These are phyloP conservation scores for Boletus rufocinnamomeus DNA, from an alignment of 768 basidiomycete genomes.

Conservation along the genomic window DNA sequence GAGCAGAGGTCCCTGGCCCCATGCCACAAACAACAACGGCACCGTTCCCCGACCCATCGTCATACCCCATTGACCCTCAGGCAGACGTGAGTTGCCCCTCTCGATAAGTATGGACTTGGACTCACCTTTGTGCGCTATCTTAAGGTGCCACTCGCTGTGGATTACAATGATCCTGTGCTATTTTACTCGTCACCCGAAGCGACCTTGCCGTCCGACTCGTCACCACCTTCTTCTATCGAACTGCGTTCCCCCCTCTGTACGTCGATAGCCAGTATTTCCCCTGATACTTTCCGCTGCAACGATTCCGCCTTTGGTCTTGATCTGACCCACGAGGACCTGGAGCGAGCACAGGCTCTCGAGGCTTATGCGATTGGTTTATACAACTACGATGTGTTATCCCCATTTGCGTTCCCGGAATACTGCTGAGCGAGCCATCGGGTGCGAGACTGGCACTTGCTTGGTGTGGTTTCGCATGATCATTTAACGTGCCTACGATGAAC, in stretches of 20 bases:
- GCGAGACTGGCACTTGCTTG: not conserved
- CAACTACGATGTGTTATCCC: slow-evolving; percentile 26
- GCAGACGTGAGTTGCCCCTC: slow-evolving; percentile 12
- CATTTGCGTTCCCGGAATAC: slow-evolving; percentile 22
- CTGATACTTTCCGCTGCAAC: slow-evolving; percentile 5
- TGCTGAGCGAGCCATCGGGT: slow-evolving; percentile 7
- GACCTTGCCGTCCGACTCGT: not conserved
- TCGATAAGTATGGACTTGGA: not conserved
- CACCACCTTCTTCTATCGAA: slow-evolving; percentile 4
- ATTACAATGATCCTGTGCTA: slow-evolving; percentile 1
- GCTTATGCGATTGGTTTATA: slow-evolving; percentile 34
- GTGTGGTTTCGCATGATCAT: not conserved
- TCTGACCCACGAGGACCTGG: slow-evolving; percentile 19
- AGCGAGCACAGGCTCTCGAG: slow-evolving; percentile 32
- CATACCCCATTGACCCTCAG: not conserved
- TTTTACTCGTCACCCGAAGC: slow-evolving; percentile 8
- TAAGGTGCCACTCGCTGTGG: not conserved
- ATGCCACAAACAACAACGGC: not conserved
- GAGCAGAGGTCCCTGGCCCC: not conserved
- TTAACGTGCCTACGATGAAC: not conserved
- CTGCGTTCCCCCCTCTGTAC: not conserved
- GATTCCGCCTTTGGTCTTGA: slow-evolving; percentile 7
- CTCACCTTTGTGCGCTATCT: slow-evolving; percentile 2
- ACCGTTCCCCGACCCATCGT: not conserved
- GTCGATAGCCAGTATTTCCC: not conserved